Conservation (phyloP, 176 grass and related monocot species). For the Avena insularis region DNA sequence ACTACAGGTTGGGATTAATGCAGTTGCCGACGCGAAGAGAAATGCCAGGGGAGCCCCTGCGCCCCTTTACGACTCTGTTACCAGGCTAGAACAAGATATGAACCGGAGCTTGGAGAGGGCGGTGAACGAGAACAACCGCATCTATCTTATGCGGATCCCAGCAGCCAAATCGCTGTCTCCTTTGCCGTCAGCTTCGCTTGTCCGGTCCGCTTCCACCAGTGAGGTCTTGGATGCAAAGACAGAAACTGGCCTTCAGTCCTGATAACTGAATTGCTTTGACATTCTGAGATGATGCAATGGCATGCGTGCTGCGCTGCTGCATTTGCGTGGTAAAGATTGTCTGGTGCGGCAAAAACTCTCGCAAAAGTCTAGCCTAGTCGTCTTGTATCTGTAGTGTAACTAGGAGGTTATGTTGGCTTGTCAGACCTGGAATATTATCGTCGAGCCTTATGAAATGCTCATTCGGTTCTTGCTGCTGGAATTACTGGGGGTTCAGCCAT, state of each 20-base stretch:
- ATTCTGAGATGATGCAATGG: neutral
- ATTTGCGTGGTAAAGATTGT: slow-evolving; percentile 16
- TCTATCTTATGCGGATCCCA: slow-evolving; percentile 59
- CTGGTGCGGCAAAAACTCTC: neutral
- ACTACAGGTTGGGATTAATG: slow-evolving; percentile 53
- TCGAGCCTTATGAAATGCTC: neutral
- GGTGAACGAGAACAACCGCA: slow-evolving; percentile 59
- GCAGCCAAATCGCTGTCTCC: slow-evolving; percentile 43
- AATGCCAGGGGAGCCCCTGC: slow-evolving; percentile 51
- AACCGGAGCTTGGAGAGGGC: slow-evolving; percentile 56
- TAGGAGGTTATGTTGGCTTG: neutral
- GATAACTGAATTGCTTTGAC: slow-evolving; percentile 4
- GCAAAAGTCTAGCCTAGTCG: neutral
- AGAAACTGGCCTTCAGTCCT: slow-evolving; percentile 21
- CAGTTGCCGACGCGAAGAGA: slow-evolving; percentile 60
- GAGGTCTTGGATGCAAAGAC: slow-evolving; percentile 50
- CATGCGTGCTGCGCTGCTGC: neutral
- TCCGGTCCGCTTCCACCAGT: slow-evolving; percentile 46
- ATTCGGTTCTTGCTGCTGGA: neutral
- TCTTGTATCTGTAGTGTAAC: neutral
- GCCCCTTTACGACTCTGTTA: slow-evolving; percentile 55
- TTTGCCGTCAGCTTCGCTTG: slow-evolving; percentile 58
- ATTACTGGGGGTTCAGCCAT: neutral
- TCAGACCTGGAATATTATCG: neutral
- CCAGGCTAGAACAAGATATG: slow-evolving; percentile 57